Base-by-base conservation (phyloP, 805 yeast species). In the Candida hispaniensis region DNA sequence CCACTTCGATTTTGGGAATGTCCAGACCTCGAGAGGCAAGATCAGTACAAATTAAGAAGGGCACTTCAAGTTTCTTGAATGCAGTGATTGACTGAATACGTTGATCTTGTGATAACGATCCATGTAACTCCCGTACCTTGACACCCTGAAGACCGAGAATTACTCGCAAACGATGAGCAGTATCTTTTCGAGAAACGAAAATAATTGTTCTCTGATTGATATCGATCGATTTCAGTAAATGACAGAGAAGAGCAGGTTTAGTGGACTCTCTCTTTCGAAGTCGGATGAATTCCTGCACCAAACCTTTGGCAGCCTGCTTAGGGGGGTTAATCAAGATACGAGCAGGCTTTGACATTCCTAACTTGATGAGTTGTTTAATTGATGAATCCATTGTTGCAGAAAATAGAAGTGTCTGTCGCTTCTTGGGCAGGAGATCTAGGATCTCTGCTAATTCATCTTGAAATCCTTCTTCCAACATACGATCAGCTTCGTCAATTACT, bases 381-480 rank as follows among this genome's bases (percentile, higher is more conserved):
- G 75, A 79, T 17, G 93, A 82, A 58, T 85, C 91, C 97, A 91
- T 91, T 6, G 99, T 91, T 28, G 99, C 99, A 20, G 98, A 91
- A 50, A 86, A 91, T 48, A 91, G 63, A 63, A 91, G 61, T 0
- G 96, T 88, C 60, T 91, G 99, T 56, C 97, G 75, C 59, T 82
- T 82, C 33, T 75, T 71, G 17, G 99, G 98, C 45, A 93, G 66
- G 38, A 88, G 64, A 9, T 79, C 69, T 58, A 91, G 69, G 41
- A 91, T 88, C 56, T 91, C 98, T 12, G 83, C 78, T 46, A 91
- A 65, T 59, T 91, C 98, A 35, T 75, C 82, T 59, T 86, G 95
- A 72, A 91, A 91, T 52, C 99, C 99, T 60, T 91, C 99, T 56
- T 91, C 99, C 48, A 91, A 69, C 97, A 91, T 91, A 64, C 98